Percentiles rank a stretch among this genome's conserved stretches.
phyloP scores from a whole-genome alignment of 116 monocot species.

The Trichopus zeylanicus region DNA sequence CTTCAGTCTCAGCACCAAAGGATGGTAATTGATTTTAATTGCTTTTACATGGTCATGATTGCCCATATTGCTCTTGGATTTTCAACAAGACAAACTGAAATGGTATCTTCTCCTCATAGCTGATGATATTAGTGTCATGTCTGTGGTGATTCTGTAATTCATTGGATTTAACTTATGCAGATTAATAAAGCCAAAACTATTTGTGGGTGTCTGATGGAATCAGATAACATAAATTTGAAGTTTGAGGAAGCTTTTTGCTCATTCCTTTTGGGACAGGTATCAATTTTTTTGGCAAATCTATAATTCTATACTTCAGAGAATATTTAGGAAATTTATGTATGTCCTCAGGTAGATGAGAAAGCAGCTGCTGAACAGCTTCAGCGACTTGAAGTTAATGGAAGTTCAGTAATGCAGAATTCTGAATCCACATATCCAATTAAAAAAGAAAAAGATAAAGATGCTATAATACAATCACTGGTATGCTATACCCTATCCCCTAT shows the following conservation, averaged over 20 bases:
- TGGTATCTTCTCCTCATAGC: conserved; percentile 41
- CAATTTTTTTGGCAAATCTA: neutral
- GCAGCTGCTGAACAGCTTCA: conserved; percentile 57
- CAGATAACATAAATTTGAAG: conserved; percentile 72
- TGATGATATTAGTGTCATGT: neutral
- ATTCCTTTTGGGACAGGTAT: conserved; percentile 91
- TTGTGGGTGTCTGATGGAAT: conserved; percentile 75
- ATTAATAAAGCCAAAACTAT: conserved; percentile 79
- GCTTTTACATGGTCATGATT: conserved; percentile 77
- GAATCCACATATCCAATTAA: conserved; percentile 22
- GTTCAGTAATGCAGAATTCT: conserved; percentile 23
- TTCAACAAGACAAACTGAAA: conserved; percentile 69
- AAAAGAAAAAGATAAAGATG: conserved; percentile 26
- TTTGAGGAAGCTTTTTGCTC: conserved; percentile 87
- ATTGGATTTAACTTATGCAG: conserved; percentile 21
- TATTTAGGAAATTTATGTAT: conserved; percentile 5
- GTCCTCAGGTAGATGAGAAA: conserved; percentile 44
- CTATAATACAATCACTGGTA: conserved; percentile 57
- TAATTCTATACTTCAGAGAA: conserved; percentile 1
- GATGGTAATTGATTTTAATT: conserved; percentile 71
- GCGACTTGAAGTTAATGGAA: conserved; percentile 43
- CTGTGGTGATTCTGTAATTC: conserved; percentile 3
- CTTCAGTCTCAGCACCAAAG: conserved; percentile 88
- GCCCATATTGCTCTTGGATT: conserved; percentile 88
- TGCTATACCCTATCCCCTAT: conserved; percentile 1